Conservation (phyloP, 305 asterid species). For the Rubia peregrina region DNA sequence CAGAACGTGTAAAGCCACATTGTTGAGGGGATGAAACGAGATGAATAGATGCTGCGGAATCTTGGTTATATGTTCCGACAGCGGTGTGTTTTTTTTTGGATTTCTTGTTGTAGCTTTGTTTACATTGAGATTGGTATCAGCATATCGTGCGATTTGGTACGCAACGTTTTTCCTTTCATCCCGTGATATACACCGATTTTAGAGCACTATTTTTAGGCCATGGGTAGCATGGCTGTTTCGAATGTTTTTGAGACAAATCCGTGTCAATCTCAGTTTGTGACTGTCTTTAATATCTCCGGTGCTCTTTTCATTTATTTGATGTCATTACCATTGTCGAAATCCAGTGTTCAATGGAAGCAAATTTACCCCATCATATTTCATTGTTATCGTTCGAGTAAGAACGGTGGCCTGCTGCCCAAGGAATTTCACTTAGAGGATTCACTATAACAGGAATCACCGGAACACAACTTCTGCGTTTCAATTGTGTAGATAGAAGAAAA, state of each 20-base stretch:
- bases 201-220: slow-evolving; percentile 35
- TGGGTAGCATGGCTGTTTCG: slow-evolving; percentile 48
- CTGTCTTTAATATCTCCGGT: slow-evolving; percentile 16
- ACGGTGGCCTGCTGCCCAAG: too few relatives aligned
- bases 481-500: too few relatives aligned
- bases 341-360: not conserved
- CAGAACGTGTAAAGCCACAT: slow-evolving; percentile 21
- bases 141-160: slow-evolving; percentile 32
- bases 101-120: slow-evolving; percentile 25
- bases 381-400: too few relatives aligned
- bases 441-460: too few relatives aligned
- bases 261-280: slow-evolving; percentile 37
- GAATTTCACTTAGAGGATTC: too few relatives aligned
- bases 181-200: slow-evolving; percentile 17
- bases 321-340: slow-evolving; percentile 7
- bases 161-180: slow-evolving; percentile 15
- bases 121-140: slow-evolving; percentile 25
- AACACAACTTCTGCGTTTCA: too few relatives aligned
- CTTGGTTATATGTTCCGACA: slow-evolving; percentile 25
- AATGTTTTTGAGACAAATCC: slow-evolving; percentile 30
- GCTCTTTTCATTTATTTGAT: slow-evolving; percentile 6
- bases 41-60: slow-evolving; percentile 22
- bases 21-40: slow-evolving; percentile 23
- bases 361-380: too few relatives aligned
- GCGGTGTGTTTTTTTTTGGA: slow-evolving; percentile 25